A percentile compares a stretch with the other conserved stretches of the same genome.
These are phyloP conservation scores for Trichothecium roseum DNA, from an alignment of 2,329 filamentous ascomycete species.

Conservation along the genomic window DNA sequence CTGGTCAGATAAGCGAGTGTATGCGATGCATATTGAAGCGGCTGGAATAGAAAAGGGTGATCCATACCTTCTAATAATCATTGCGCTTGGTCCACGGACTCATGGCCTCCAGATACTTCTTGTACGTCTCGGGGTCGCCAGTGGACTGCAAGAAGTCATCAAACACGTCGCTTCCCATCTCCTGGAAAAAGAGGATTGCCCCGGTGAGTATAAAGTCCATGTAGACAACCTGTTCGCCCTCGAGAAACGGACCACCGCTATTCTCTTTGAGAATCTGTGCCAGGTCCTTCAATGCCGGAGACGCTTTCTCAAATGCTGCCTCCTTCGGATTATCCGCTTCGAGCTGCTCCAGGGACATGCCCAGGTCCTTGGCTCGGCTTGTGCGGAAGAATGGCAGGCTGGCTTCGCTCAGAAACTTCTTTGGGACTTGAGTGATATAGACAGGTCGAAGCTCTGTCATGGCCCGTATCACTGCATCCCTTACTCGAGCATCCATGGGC, in stretches of 20 bases:
- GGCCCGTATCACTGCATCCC: slow-evolving; percentile 23
- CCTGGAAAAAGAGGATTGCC: slow-evolving; percentile 29
- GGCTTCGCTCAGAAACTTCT: slow-evolving; percentile 36
- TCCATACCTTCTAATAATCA: slow-evolving; percentile 1
- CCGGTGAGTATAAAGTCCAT: slow-evolving; percentile 48
- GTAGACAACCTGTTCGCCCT: slow-evolving; percentile 44
- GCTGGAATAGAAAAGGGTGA: no score
- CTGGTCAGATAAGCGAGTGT: no score
- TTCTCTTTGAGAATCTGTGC: slow-evolving; percentile 43
- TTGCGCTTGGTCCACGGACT: slow-evolving; percentile 4
- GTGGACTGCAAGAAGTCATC: slow-evolving; percentile 19
- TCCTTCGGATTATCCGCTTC: slow-evolving; percentile 31
- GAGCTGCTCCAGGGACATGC: slow-evolving; percentile 42
- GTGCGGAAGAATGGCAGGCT: slow-evolving; percentile 44
- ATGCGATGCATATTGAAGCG: no score
- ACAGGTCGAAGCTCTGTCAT: slow-evolving; percentile 25
- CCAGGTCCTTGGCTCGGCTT: slow-evolving; percentile 37
- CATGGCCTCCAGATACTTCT: slow-evolving; percentile 2
- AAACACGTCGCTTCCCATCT: slow-evolving; percentile 25
- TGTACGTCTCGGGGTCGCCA: slow-evolving; percentile 4
- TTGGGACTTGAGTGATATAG: slow-evolving; percentile 37
- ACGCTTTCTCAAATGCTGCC: slow-evolving; percentile 15
- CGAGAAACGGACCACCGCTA: slow-evolving; percentile 47
- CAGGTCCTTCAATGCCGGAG: slow-evolving; percentile 12
- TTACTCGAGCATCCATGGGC: slow-evolving; percentile 33